Evolutionary conservation across 768 basidiomycete genomes (phyloP), one percentile per base, ranked within the genome.

Genomic region (Nevesoporus exiguus): DNA sequence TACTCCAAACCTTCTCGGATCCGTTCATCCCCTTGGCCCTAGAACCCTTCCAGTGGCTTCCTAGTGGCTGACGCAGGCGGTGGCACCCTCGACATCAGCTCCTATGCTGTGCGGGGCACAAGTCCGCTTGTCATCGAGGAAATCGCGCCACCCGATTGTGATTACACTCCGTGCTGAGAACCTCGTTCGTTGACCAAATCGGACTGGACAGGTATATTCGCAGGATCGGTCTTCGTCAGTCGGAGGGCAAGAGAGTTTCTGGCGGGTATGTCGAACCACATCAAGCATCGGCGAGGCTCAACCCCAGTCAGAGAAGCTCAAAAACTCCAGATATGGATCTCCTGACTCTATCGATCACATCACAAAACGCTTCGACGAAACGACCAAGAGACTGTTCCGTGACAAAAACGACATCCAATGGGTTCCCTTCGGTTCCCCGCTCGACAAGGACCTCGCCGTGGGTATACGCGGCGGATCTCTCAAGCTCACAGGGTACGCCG

Each of bases 161-260:
- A 55, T 82, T 72, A 22, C 24, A 24, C 15, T 24, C 2, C 42
- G 17, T 56, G 24, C 29, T 19, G 29, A 36, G 22, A 30, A 6
- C n/a, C 8, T 5, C 21, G 3, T 46, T 7, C 33, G 33, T 17
- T 30, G 4, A n/a, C 57, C 58, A 44, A 63, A 31, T 57, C 31
- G 15, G 31, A 43, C 51, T 49, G 52, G 44, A n/a, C 61, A 87
- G 85, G 85, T 68, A 80, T 90, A 37, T 91, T 91, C 67, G 86
- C 88, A 42, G 88, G 88, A 24, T 90, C 88, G 5, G 86, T 91
- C 14, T 91, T 91, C 64, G 88, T 90, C 27, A 88, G 86, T 65
- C 77, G 88, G 49, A 73, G 88, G 40, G 87, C 88, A 13, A 73
- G 87, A 59, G 81, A 80, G 45, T 89, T 90, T 61, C 71, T 91